Evolutionary conservation across 2,329 filamentous ascomycete genomes (phyloP).

Genomic region (Plenodomus tracheiphilus): DNA sequence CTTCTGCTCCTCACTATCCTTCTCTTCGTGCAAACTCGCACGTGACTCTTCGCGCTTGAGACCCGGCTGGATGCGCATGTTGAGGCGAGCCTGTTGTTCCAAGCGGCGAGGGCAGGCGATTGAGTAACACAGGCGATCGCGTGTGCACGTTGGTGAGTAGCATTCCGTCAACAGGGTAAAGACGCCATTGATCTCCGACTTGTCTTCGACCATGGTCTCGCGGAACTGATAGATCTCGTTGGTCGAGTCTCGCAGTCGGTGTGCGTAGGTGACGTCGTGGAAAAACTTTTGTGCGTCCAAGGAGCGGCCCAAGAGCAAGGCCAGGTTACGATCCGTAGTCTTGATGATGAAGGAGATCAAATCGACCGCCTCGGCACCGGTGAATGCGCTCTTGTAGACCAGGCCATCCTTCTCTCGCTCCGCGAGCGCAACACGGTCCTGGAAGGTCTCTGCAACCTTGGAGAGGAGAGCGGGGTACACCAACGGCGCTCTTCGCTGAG

Average conservation of each 20-base stretch:
- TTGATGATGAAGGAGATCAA: constrained; percentile 95
- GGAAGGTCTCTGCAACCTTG: constrained; percentile 89
- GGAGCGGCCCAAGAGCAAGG: constrained; percentile 84
- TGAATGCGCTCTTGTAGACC: constrained; percentile 96
- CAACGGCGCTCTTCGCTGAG: constrained; percentile 70
- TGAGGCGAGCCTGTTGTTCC: constrained; percentile 92
- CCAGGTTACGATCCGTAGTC: constrained; percentile 93
- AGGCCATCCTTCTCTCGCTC: constrained; percentile 96
- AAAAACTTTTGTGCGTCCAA: constrained; percentile 98
- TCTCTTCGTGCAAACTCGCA: constrained; percentile 79
- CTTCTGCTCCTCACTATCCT: constrained; percentile 93
- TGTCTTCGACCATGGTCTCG: constrained; percentile 86
- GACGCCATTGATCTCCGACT: constrained; percentile 87
- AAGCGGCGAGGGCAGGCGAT: constrained; percentile 92
- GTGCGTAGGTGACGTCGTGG: constrained; percentile 98
- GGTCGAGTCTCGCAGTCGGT: constrained; percentile 89
- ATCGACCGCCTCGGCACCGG: constrained; percentile 92
- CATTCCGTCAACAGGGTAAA: constrained; percentile 96
- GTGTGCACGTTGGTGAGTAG: constrained; percentile 95
- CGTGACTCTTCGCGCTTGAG: constrained; percentile 73
- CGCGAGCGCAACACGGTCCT: constrained; percentile 80
- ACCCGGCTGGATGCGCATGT: constrained; percentile 89
- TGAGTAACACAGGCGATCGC: constrained; percentile 94
- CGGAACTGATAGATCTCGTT: constrained; percentile 96
- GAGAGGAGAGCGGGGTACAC: constrained; percentile 94